These are phyloP conservation scores for Septoria petroselini DNA, from an alignment of 2,329 filamentous ascomycete genomes.

Conservation along the genomic window DNA sequence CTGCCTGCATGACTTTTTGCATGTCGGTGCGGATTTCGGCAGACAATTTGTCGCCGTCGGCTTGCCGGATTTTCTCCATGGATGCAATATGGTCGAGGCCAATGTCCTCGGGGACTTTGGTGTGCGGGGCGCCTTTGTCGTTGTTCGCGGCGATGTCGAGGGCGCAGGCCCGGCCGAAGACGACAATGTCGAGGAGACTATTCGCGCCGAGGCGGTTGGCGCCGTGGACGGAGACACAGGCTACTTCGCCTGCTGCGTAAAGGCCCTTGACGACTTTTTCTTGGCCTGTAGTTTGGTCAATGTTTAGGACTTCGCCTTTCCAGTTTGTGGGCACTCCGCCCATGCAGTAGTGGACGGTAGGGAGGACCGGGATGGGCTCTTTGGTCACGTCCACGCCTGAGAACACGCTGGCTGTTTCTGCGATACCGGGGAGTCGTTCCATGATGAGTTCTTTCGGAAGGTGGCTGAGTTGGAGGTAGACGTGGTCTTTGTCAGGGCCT, in stretches of 20 bases:
- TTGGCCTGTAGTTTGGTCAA: conserved; percentile 37
- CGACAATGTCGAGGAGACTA: conserved; percentile 50
- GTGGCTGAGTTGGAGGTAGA: conserved; percentile 50
- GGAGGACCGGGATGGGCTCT: conserved; percentile 50
- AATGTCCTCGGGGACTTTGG: conserved; percentile 37
- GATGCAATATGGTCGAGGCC: conserved; percentile 29
- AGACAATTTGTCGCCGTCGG: conserved; percentile 41
- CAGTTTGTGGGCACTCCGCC: conserved; percentile 52
- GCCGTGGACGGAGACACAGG: conserved; percentile 51
- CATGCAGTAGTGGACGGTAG: conserved; percentile 54
- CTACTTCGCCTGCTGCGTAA: conserved; percentile 50
- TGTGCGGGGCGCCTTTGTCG: conserved; percentile 39
- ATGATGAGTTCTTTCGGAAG: conserved; percentile 48
- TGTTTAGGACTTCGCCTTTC: conserved; percentile 47
- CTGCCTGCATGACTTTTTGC: conserved; percentile 49
- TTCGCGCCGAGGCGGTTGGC: conserved; percentile 51
- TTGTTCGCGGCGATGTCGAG: conserved; percentile 44
- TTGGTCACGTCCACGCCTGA: conserved; percentile 51
- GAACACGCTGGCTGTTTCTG: conserved; percentile 52
- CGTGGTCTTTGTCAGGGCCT: conserved; percentile 48
- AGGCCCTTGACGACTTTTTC: conserved; percentile 47
- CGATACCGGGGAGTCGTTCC: conserved; percentile 50
- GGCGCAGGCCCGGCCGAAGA: conserved; percentile 49
- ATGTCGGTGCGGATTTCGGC: conserved; percentile 43
- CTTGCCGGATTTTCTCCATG: conserved; percentile 40